Base-by-base conservation (phyloP, 1,284 basidiomycete genomes). In the Apiotrichum mycotoxinovorans region DNA sequence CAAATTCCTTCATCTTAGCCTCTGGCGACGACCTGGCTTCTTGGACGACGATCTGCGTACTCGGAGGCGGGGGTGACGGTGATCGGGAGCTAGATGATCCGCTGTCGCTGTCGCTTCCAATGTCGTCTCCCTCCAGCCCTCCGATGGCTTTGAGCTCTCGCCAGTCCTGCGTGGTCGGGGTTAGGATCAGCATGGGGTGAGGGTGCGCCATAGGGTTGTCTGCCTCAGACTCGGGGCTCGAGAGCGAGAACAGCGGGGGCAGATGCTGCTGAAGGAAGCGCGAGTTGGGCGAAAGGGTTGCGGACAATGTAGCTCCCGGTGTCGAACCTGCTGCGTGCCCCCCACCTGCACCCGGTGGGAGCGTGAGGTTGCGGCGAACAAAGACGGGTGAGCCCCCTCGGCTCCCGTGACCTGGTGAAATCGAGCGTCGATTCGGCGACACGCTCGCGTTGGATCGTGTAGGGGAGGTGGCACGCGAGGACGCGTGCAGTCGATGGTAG, bases 81-180 rank as follows among this genome's bases (percentile, higher is more conserved):
- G 53, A 25, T 8, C 47, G 48, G 3, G 26, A 30, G 23, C 34
- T 49, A 1, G 54, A 56, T 14, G 48, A 50, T 1, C 30, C 47
- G n/a, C 47, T 53, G 41, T 61, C 60, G 42, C 54, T 56, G 46
- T 58, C 60, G 44, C 41, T 52, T 11, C n/a, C 45, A 4, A 51
- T 23, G 8, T 50, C 51, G 14, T 60, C 60, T 20, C 60, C 67
- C 41, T 62, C 61, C 27, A 61, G 50, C 45, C 58, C 57, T 26
- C 58, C 52, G 11, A 64, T 54, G 54, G 62, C 45, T 61, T 70
- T 70, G 23, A 77, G 54, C 37, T 75, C 76, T 14, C 67, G 67
- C 77, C 77, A 79, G 54, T 77, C 76, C 46, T 77, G 73, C 0
- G 77, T 79, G 7, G 77, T 79, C 18, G 77, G 77, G 4, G 77